These are phyloP conservation scores for Cunninghamia lanceolata DNA, from an alignment of 75 land plant species.

Conservation along the genomic window DNA sequence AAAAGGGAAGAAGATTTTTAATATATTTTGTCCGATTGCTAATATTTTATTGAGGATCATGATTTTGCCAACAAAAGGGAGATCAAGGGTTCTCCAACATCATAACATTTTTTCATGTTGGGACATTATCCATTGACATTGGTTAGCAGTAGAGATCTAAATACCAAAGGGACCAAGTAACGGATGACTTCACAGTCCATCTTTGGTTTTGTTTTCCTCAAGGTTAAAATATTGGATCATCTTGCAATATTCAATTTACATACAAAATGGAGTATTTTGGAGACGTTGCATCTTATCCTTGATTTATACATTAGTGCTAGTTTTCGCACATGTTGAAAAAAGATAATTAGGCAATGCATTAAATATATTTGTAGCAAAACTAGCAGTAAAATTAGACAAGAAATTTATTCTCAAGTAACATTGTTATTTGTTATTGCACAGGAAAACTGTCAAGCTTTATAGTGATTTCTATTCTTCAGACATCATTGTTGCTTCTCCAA, in stretches of 20 bases:
- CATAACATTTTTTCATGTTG: neutral
- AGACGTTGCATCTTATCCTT: neutral
- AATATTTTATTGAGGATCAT: neutral
- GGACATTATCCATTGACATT: neutral
- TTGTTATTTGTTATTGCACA: conserved; percentile 13
- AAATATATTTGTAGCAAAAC: neutral
- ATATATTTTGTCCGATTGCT: neutral
- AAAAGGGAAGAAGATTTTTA: neutral
- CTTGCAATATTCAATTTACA: neutral
- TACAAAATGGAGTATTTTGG: neutral
- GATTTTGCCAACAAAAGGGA: neutral
- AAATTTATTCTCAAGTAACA: neutral
- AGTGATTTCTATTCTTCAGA: conserved; percentile 93
- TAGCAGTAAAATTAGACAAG: neutral
- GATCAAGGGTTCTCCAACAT: neutral
- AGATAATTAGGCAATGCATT: neutral
- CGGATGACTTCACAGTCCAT: neutral
- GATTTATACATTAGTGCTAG: neutral
- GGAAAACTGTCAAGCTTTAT: conserved; percentile 82
- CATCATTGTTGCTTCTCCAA: conserved; percentile 89
- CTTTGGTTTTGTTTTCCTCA: neutral
- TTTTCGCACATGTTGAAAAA: neutral
- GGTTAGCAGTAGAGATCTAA: too few relatives aligned
- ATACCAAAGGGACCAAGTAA: neutral
- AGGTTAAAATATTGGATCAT: neutral